These are phyloP conservation scores for Kalmusia sp. DNA, from an alignment of 2,329 filamentous ascomycete species.

Conservation along the genomic window DNA sequence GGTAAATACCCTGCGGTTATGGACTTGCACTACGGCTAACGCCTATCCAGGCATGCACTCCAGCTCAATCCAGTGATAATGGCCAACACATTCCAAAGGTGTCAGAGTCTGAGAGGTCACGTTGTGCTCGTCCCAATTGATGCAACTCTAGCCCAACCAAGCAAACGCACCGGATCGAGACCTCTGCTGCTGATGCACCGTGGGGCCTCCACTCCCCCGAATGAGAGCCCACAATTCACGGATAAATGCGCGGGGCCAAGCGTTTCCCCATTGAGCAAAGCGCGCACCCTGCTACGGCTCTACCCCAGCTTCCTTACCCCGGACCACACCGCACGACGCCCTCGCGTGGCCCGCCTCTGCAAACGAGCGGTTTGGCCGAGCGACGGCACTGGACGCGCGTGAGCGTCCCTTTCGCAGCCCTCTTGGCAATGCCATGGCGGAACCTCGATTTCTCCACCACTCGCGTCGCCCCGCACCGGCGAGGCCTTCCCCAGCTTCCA, in stretches of 20 bases:
- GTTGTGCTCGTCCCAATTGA: no score
- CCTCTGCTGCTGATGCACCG: not conserved
- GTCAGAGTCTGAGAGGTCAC: no score
- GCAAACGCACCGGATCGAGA: not conserved
- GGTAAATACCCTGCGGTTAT: not conserved
- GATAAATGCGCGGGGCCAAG: slow-evolving; percentile 21
- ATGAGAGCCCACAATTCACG: slow-evolving; percentile 15
- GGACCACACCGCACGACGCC: no score
- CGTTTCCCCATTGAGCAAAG: not conserved
- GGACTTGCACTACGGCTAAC: not conserved
- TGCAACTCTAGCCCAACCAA: no score
- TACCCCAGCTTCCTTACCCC: slow-evolving; percentile 12
- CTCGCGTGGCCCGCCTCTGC: not conserved
- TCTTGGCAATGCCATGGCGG: slow-evolving; percentile 23
- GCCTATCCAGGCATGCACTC: no score
- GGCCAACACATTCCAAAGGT: no score
- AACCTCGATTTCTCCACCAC: slow-evolving; percentile 20
- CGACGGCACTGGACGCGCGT: not conserved
- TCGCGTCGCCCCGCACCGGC: no score
- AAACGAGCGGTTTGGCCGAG: not conserved
- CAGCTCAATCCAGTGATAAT: no score
- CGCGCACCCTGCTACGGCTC: no score
- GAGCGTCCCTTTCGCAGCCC: slow-evolving; percentile 7
- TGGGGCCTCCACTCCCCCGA: slow-evolving; percentile 19
- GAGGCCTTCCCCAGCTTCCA: slow-evolving; percentile 6